These are phyloP conservation scores for Dactylonectria macrodidyma DNA, from an alignment of 2,329 filamentous ascomycete genomes.

Conservation along the genomic window DNA sequence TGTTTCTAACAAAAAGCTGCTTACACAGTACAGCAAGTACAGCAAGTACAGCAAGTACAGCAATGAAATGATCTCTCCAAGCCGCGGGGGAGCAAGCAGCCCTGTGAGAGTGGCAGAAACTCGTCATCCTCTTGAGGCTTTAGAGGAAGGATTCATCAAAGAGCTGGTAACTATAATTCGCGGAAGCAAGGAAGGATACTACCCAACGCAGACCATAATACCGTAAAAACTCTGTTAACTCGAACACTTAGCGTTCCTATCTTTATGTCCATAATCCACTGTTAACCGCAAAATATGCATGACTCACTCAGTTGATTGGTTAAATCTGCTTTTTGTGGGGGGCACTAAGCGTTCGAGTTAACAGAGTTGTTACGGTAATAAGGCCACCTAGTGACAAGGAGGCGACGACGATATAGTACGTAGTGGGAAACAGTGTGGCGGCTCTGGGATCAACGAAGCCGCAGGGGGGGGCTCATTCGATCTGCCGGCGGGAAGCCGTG, in stretches of 20 bases:
- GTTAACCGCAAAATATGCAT: no score
- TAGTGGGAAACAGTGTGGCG: not conserved
- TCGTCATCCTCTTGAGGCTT: not conserved
- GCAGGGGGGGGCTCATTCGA: constrained; percentile 16
- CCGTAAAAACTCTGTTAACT: no score
- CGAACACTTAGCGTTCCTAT: no score
- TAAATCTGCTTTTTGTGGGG: no score
- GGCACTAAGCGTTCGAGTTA: no score
- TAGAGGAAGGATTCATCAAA: not conserved
- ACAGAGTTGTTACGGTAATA: no score
- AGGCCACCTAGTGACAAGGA: no score
- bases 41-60: no score
- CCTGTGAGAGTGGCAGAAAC: not conserved
- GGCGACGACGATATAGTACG: not conserved
- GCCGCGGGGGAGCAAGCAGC: not conserved
- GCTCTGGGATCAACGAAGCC: constrained; percentile 2
- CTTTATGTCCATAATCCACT: no score
- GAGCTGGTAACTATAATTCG: not conserved
- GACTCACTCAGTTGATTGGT: no score
- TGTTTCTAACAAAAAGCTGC: not conserved
- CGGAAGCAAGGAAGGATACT: not conserved
- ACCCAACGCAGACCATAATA: not conserved
- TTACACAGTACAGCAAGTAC: no score
- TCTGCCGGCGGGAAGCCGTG: constrained; percentile 26
- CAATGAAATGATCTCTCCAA: not conserved